phyloP scores from a whole-genome alignment of 805 yeast genomes.

The Pichia cabralensis region DNA sequence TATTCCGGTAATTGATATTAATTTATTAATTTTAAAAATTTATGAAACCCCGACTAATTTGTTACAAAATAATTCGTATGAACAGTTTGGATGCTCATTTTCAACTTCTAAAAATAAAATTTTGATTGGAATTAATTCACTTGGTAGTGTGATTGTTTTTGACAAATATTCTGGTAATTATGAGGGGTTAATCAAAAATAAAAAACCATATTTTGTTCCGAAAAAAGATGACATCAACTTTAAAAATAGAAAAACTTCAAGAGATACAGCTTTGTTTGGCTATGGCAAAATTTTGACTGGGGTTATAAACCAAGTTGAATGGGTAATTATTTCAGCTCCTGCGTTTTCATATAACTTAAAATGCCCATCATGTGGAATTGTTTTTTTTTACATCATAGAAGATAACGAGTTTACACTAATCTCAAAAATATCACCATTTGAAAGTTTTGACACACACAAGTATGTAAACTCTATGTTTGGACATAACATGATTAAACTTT shows the following conservation, averaged over 20 bases:
- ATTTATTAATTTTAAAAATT: conserved; percentile 2
- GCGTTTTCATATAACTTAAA: conserved; percentile 17
- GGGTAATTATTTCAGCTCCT: conserved; percentile 23
- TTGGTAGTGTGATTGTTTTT: conserved; percentile 29
- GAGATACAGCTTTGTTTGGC: conserved; percentile 22
- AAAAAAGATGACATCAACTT: background rate
- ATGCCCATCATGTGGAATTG: conserved; percentile 33
- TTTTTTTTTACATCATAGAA: conserved; percentile 19
- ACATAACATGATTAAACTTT: conserved; percentile 5
- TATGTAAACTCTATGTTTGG: conserved; percentile 16
- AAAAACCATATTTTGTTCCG: background rate
- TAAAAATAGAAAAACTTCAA: conserved; percentile 13
- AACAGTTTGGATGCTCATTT: conserved; percentile 32
- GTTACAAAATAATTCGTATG: conserved; percentile 23
- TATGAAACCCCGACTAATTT: conserved; percentile 14
- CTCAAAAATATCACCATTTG: conserved; percentile 12
- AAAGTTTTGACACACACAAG: background rate
- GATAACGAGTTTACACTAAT: conserved; percentile 5
- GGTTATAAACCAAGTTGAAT: conserved; percentile 12
- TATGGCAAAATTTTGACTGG: conserved; percentile 19
- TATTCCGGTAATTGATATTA: conserved; percentile 1
- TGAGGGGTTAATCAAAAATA: background rate
- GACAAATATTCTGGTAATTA: conserved; percentile 10
- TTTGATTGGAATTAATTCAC: conserved; percentile 31
- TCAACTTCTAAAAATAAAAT: conserved; percentile 19